Evolutionary conservation across 2,329 filamentous ascomycete genomes (phyloP), one percentile per base, ranked within the genome.

Genomic region (Talaromyces sp.): DNA sequence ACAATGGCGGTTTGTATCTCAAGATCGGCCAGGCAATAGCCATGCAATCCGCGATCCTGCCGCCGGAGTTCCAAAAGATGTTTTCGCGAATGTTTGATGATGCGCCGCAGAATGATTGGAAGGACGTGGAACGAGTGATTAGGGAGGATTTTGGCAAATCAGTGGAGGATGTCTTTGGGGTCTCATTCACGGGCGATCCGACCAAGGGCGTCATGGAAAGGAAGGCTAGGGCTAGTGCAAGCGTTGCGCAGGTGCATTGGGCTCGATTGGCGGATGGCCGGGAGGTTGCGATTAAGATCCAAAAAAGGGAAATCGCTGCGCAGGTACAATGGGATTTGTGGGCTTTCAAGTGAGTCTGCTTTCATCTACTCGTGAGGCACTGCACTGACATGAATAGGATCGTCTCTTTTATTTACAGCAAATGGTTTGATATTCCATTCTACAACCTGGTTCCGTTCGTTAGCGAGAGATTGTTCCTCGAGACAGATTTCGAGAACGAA

Each of bases 11-110:
- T 0, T 78, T 99, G 18, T 99, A 98, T 73, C 82, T 98, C 72
- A 99, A 99, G 83, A 97, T 99, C 63, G 95, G 95, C 0, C 95
- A 99, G 81, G 95, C 95, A 4, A 93, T 99, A 68, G 95, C 93
- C 14, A 98, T 98, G 95, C 95, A 99, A 81, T 93, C 90, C 68
- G 93, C 93, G 0, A 88, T 98, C 28, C 79, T 99, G 65, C 95
- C 95, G 28, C 91, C 93, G 0, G 92, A 96, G 76, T 98, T 98
- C 70, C 92, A 96, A 80, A 88, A 88, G 71, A 98, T 97, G 92
- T 99, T 99, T 73, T 83, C 89, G 23, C 85, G 89, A 71, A 97
- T 99, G 92, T 99, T 98, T 74, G 95, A 98, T 73, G 93, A 98
- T 79, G 95, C 95, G 66, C 93, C 93, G 40, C 93, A 97, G 81